Evolutionary conservation across 2,329 filamentous ascomycete genomes (phyloP), one percentile per base, ranked within the genome.

Genomic region (Hyphodiscus sp.): DNA sequence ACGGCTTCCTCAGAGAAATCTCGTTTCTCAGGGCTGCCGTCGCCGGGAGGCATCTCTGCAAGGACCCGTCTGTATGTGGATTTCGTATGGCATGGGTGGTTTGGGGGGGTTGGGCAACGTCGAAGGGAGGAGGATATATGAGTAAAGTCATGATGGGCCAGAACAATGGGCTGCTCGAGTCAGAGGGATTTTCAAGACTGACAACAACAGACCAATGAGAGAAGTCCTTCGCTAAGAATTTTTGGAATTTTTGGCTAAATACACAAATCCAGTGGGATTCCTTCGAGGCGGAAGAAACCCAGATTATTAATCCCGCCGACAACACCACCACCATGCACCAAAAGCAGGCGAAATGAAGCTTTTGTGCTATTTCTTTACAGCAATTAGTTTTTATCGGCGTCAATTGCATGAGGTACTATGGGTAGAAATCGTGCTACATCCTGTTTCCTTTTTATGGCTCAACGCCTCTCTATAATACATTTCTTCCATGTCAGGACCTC

Each of bases 1-100:
- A 48, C 42, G 33, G 57, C 57, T 41, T 63, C 62, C 49, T 61
- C 60, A 16, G 51, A 57, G 44, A 59, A 52, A 43, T 62, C 59
- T 48, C 58, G 59, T 48, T 61, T 61, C 47, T 51, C 50, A 41
- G 54, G 56, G 41, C 46, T 50, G 54, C 48, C 55, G 49, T 60
- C 57, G 47, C 46, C 55, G 43, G 55, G 43, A 56, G 56, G 47
- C 59, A 62, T 62, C 30, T 41, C 38, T 62, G 58, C 60, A 57
- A 59, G 52, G 48, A 54, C 57, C 60, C 46, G 48, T 43, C 42
- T 33, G 29, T 50, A 43, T n/a, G 23, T 26, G 41, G 20, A 20
- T 13, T 38, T 38, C 33, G 33, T 48, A 52, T 52, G 43, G 50
- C 50, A 52, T 43, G 43, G 23, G 44, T 43, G 15, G 20, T 44